Evolutionary conservation across 805 yeast genomes (phyloP).

Genomic region (Ogataea saltuana): DNA sequence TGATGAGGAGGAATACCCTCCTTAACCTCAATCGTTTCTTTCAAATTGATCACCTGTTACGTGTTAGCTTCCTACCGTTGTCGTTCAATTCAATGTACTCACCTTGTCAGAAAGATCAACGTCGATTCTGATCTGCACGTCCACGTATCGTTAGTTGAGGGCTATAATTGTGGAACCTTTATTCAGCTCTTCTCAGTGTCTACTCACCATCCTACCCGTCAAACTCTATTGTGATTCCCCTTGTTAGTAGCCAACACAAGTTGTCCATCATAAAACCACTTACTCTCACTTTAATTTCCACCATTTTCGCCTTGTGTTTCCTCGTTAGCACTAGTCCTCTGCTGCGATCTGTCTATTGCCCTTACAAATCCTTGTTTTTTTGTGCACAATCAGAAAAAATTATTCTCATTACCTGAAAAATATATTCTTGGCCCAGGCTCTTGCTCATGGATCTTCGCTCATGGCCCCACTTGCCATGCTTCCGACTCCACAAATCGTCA

Average conservation of each 20-base stretch:
- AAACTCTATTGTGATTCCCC: slow-evolving; percentile 46
- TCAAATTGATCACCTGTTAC: slow-evolving; percentile 54
- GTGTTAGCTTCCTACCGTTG: slow-evolving; percentile 30
- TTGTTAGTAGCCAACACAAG: neutral
- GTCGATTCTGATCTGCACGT: slow-evolving; percentile 73
- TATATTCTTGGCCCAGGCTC: neutral
- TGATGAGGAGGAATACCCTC: slow-evolving; percentile 98
- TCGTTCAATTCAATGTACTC: slow-evolving; percentile 23
- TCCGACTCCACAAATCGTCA: slow-evolving; percentile 67
- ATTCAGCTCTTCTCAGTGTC: neutral
- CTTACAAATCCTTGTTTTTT: neutral
- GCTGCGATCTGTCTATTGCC: too few relatives aligned
- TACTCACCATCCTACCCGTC: slow-evolving; percentile 72
- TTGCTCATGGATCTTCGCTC: too few relatives aligned
- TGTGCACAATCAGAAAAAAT: neutral
- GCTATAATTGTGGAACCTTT: neutral
- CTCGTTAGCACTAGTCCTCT: neutral
- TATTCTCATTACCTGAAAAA: neutral
- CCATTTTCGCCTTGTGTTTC: slow-evolving; percentile 12
- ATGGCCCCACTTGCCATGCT: slow-evolving; percentile 55
- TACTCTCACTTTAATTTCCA: slow-evolving; percentile 36
- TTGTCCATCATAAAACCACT: slow-evolving; percentile 9
- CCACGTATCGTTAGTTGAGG: too few relatives aligned
- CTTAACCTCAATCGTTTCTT: slow-evolving; percentile 90
- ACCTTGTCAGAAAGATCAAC: slow-evolving; percentile 68